These are phyloP conservation scores for Aspergillus thermomutatus DNA, from an alignment of 2,329 filamentous ascomycete genomes.

Conservation along the genomic window DNA sequence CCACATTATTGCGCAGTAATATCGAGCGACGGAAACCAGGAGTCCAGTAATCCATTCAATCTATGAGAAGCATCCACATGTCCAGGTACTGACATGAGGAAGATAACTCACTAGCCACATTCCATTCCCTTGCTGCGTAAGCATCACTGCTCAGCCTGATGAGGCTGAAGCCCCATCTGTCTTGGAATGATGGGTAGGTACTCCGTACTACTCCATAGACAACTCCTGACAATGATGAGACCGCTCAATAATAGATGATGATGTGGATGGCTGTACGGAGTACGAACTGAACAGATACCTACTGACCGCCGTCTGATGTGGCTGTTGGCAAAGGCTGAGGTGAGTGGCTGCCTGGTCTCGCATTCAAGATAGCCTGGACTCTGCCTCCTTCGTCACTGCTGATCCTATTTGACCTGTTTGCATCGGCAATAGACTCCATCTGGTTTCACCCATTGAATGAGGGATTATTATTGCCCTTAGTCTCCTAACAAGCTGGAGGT, in stretches of 20 bases:
- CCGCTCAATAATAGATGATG: not conserved
- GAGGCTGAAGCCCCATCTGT: constrained; percentile 1
- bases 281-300: not conserved
- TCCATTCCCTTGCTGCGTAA: not conserved
- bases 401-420: not conserved
- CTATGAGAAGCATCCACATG: not conserved
- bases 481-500: not conserved
- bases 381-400: not conserved
- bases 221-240: not conserved
- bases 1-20: not conserved
- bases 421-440: not conserved
- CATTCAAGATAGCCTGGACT: not conserved
- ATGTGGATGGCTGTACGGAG: not conserved
- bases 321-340: not conserved
- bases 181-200: not conserved
- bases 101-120: constrained; percentile 2
- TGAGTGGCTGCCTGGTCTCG: not conserved
- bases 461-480: not conserved
- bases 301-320: not conserved
- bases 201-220: not conserved
- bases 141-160: constrained; percentile 3
- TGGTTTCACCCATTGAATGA: not conserved
- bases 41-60: not conserved
- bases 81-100: not conserved
- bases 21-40: not conserved